Base-by-base conservation (phyloP, 371 early-diverging fungal species). In the Rhizopus arrhizus region DNA sequence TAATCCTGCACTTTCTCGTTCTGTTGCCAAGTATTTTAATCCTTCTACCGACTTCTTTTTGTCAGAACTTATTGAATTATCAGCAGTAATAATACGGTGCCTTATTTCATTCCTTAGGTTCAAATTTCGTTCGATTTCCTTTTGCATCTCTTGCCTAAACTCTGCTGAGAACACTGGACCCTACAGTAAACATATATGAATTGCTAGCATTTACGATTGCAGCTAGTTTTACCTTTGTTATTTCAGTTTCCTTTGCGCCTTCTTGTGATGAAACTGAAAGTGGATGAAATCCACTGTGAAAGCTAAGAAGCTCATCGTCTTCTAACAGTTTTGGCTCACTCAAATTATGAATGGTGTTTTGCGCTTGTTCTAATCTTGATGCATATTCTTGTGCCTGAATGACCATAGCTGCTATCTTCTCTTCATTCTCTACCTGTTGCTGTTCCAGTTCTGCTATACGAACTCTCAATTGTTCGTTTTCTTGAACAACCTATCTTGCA, bases 341-440 rank as follows among this genome's bases (percentile, higher is more conserved):
- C 38, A 82, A 53, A 16, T 66, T 70, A 41, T 87, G 85, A 48
- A 87, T 87, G 12, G 85, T 85, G 64, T 85, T 84, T 59, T 87
- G 88, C 4, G 88, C 88, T 58, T 85, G 83, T 53, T 87, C 85
- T 22, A 87, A 75, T 46, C 85, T 51, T n/a, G 78, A 64, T 9
- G 88, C 85, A 68, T 87, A 87, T 64, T 87, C 85, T 55, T 84
- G 75, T 12, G 88, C 85, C 56, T 85, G 84, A 38, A 82, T 80
- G 33, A 85, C 84, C 83, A 87, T 84, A 38, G 80, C 75, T 16
- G 82, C 73, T 22, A 87, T 66, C 56, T 80, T 79, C 35, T 82
- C 83, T 52, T 87, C 88, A 31, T 82, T 83, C 45, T 85, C 81
- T 15, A 78, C 61, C 52, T 87, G 88, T 13, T 85, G 82, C 0